phyloP scores from a whole-genome alignment of 1,139 yeast genomes.

The Saccharomyces hybrid region DNA sequence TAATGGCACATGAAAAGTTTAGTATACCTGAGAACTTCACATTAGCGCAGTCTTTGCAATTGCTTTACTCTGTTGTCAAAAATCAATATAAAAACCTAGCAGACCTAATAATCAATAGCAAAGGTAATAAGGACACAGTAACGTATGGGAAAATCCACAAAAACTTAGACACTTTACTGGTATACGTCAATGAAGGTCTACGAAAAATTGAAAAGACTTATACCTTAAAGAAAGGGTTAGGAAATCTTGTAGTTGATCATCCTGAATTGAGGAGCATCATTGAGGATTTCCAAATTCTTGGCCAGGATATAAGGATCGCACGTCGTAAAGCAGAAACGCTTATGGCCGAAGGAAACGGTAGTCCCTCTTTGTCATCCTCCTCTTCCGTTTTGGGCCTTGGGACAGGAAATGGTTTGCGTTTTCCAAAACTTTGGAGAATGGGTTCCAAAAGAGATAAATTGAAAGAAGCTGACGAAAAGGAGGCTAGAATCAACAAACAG shows the following conservation, averaged over 20 bases:
- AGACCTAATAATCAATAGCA: slow-evolving; percentile 6
- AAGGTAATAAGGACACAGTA: slow-evolving; percentile 8
- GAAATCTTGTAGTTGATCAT: slow-evolving; percentile 7
- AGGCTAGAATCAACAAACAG: slow-evolving; percentile 9
- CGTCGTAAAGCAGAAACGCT: slow-evolving; percentile 9
- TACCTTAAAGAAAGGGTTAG: slow-evolving; percentile 11
- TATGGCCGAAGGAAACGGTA: slow-evolving; percentile 2
- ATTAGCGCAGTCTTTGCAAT: slow-evolving; percentile 23
- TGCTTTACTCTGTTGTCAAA: slow-evolving; percentile 24
- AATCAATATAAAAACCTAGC: slow-evolving; percentile 23
- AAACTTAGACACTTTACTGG: slow-evolving; percentile 13
- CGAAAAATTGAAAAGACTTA: slow-evolving; percentile 18
- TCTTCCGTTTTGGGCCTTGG: slow-evolving; percentile 1
- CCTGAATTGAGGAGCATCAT: slow-evolving; percentile 13
- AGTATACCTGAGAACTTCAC: slow-evolving; percentile 27
- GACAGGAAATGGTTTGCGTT: slow-evolving; percentile 6
- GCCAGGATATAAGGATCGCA: slow-evolving; percentile 24
- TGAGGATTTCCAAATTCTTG: slow-evolving; percentile 25
- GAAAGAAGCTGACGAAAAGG: slow-evolving; percentile 15
- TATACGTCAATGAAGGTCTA: slow-evolving; percentile 25
- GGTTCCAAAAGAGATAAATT: slow-evolving; percentile 5
- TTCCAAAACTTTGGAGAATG: slow-evolving; percentile 10
- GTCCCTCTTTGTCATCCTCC: not conserved
- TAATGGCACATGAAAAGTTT: slow-evolving; percentile 26
- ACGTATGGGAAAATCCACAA: slow-evolving; percentile 13